Evolutionary conservation across 257 asterid genomes (phyloP), one percentile per base, ranked within the genome.

Genomic region (Solanum clarkiae): DNA sequence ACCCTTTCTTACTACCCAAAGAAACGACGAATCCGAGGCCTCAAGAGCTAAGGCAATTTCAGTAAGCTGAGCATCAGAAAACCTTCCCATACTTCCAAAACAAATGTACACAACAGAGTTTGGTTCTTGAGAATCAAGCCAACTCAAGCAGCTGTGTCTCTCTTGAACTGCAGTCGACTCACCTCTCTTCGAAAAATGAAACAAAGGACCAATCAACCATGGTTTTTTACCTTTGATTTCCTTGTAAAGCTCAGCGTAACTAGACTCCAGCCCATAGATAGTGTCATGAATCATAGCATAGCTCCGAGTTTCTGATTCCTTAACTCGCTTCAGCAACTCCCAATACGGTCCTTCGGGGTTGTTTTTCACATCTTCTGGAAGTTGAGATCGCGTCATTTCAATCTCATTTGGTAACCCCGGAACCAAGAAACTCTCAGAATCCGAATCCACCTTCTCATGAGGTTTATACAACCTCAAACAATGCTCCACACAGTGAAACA

Each of bases 181-280:
- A 13, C 49, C 85, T 36, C 75, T 55, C 65, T 72, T 66, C 69
- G 80, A 85, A 62, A 86, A 88, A 44, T 57, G 82, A 74, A 86
- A 88, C 49, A 87, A 87, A 70, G 90, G 91, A 42, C 88, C 91
- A 9, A 89, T 83, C 1, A 57, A 42, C 86, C 86, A 86, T 5
- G 24, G n/a, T 0, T 81, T 87, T 55, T 65, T 72, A 22, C 90
- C 83, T 44, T 22, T 85, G 14, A 87, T 47, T 63, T 83, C 49
- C 24, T 56, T 22, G 22, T 69, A 87, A 56, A 83, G 80, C 26
- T 87, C 90, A n/a, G 81, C 86, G 20, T 89, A 89, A 11, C 56
- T 69, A n/a, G 87, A 62, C 70, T 89, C 91, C 10, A 89, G 84
- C 17, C 85, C 88, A 4, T 87, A 63, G 62, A 85, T 42, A 11